phyloP scores from a whole-genome alignment of 345 rosid species.

The Populus davidiana region DNA sequence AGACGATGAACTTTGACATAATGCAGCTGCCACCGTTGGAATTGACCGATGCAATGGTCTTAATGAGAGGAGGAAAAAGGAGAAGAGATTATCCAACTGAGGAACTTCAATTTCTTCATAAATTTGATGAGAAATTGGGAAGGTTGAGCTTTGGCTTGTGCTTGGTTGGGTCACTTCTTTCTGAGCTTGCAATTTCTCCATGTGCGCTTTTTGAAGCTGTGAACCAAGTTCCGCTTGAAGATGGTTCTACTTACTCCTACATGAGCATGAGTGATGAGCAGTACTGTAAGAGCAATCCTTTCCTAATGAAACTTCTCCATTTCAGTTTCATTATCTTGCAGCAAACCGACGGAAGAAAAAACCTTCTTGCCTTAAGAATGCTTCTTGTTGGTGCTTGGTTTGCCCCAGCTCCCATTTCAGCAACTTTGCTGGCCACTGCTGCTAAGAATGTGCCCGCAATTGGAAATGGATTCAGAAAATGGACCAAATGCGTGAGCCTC shows the following conservation, averaged over 20 bases:
- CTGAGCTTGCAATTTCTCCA: constrained; percentile 68
- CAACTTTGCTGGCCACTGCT: constrained; percentile 54
- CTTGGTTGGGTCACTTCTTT: constrained; percentile 67
- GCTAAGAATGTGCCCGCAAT: constrained; percentile 61
- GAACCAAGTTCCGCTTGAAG: constrained; percentile 57
- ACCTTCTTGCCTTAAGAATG: constrained; percentile 66
- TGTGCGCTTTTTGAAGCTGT: constrained; percentile 73
- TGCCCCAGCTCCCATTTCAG: constrained; percentile 69
- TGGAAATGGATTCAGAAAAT: constrained; percentile 51
- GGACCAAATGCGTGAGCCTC: constrained; percentile 56
- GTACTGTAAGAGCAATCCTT: constrained; percentile 66
- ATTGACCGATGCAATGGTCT: constrained; percentile 63
- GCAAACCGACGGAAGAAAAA: constrained; percentile 58
- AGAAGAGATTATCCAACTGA: constrained; percentile 57
- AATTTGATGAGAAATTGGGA: constrained; percentile 68
- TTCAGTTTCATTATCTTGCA: constrained; percentile 62
- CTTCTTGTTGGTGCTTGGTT: constrained; percentile 87
- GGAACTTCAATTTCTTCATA: constrained; percentile 60
- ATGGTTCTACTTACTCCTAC: constrained; percentile 39
- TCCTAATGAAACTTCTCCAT: constrained; percentile 53
- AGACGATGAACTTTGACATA: constrained; percentile 69
- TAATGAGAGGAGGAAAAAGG: constrained; percentile 68
- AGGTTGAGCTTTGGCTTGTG: constrained; percentile 74
- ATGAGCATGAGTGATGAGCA: constrained; percentile 52
- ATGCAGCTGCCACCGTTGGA: constrained; percentile 57